These are phyloP conservation scores for Geotrichum ghanense DNA, from an alignment of 805 yeast species.

Conservation along the genomic window DNA sequence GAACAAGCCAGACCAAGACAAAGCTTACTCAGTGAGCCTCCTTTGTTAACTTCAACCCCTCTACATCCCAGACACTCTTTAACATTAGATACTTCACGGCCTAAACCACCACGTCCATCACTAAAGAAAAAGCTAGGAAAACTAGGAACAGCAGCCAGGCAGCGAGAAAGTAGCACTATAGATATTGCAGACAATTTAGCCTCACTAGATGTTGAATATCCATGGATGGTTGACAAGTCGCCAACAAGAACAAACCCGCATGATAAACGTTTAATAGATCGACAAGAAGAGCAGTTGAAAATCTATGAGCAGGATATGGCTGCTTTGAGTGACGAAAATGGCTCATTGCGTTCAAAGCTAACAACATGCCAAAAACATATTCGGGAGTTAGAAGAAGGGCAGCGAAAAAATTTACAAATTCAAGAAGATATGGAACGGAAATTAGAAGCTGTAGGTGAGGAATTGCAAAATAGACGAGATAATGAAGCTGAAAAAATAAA, in stretches of 20 bases:
- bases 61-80: background rate
- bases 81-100: background rate
- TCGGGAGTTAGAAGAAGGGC: background rate
- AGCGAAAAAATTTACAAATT: background rate
- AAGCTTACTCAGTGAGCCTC: background rate
- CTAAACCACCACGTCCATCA: background rate
- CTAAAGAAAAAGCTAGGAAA: background rate
- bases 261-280: background rate
- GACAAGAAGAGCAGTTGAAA: conserved; percentile 1
- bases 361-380: background rate
- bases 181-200: background rate
- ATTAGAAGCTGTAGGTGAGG: background rate
- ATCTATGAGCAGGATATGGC: background rate
- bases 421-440: background rate
- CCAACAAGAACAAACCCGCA: background rate
- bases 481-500: background rate
- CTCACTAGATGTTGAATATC: background rate
- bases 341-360: background rate
- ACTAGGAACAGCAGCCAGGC: background rate
- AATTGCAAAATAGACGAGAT: background rate
- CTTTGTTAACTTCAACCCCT: background rate
- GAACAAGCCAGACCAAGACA: background rate
- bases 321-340: background rate
- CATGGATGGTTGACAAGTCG: background rate
- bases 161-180: background rate